These are phyloP conservation scores for Gloeostereum incarnatum DNA, from an alignment of 768 basidiomycete genomes.

Conservation along the genomic window DNA sequence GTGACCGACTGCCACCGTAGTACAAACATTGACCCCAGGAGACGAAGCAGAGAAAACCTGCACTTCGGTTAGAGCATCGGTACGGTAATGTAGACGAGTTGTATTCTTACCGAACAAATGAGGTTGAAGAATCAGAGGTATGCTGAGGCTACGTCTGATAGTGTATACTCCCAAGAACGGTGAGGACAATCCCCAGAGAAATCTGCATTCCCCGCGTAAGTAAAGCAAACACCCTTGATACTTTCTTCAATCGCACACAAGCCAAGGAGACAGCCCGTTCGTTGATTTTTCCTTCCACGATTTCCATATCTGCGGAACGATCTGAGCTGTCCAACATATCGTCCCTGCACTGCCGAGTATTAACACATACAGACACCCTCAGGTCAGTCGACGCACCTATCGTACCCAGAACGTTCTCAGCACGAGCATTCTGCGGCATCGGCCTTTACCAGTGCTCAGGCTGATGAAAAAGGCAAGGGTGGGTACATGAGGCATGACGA, in stretches of 20 bases:
- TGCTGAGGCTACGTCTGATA: slow-evolving; percentile 54
- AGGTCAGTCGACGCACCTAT: slow-evolving; percentile 32
- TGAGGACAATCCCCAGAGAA: slow-evolving; percentile 53
- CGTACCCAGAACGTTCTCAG: slow-evolving; percentile 65
- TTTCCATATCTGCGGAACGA: slow-evolving; percentile 70
- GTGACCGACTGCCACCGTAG: slow-evolving; percentile 41
- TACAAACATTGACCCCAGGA: slow-evolving; percentile 67
- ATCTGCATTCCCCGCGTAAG: slow-evolving; percentile 17
- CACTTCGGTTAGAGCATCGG: no score
- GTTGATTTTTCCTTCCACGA: slow-evolving; percentile 60
- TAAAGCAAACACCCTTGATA: slow-evolving; percentile 1
- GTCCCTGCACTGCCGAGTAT: slow-evolving; percentile 38
- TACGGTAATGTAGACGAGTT: no score
- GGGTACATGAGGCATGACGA: no score
- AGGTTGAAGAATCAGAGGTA: slow-evolving; percentile 64
- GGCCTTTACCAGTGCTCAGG: no score
- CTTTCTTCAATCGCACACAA: slow-evolving; percentile 50
- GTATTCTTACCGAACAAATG: slow-evolving; percentile 64
- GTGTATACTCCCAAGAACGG: slow-evolving; percentile 62
- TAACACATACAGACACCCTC: background rate
- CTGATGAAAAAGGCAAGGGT: no score
- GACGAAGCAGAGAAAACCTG: slow-evolving; percentile 41
- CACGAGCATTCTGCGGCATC: slow-evolving; percentile 41
- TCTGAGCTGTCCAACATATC: slow-evolving; percentile 55
- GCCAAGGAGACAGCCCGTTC: slow-evolving; percentile 55